phyloP scores from a whole-genome alignment of 768 basidiomycete species.

The Tylopilus vinaceipallidus region DNA sequence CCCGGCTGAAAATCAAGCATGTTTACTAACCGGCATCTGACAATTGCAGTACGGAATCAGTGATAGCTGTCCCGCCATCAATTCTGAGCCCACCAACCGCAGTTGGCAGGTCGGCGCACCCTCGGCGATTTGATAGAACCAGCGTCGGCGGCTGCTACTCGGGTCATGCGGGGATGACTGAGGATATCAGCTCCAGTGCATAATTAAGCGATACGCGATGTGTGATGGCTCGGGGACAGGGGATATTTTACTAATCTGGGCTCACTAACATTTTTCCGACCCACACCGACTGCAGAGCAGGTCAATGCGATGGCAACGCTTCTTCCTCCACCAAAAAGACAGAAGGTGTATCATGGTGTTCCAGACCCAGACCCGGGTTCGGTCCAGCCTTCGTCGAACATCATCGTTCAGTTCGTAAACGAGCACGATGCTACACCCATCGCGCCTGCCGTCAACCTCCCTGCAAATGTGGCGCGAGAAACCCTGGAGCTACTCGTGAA shows the following conservation, averaged over 20 bases:
- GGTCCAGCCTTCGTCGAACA: constrained; percentile 50
- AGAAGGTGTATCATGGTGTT: constrained; percentile 76
- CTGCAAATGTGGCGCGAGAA: constrained; percentile 81
- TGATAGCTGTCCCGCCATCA: no score
- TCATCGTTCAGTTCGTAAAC: constrained; percentile 91
- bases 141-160: no score
- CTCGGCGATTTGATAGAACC: no score
- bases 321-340: constrained; percentile 85
- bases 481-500: constrained; percentile 89
- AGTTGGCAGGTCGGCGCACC: no score
- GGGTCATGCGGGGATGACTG: no score
- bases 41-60: no score
- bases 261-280: neutral
- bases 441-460: constrained; percentile 86
- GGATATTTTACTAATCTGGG: constrained; percentile 17
- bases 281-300: neutral
- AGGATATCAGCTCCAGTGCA: no score
- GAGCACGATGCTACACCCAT: constrained; percentile 80
- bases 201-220: no score
- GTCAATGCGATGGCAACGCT: constrained; percentile 66
- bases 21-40: constrained; percentile 16
- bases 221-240: constrained; percentile 4
- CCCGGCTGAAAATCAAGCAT: no score
- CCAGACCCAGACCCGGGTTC: constrained; percentile 59
- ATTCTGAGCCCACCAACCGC: no score